Conservation (phyloP, 176 grass and related monocot genomes). For the Carex myosuroides region DNA sequence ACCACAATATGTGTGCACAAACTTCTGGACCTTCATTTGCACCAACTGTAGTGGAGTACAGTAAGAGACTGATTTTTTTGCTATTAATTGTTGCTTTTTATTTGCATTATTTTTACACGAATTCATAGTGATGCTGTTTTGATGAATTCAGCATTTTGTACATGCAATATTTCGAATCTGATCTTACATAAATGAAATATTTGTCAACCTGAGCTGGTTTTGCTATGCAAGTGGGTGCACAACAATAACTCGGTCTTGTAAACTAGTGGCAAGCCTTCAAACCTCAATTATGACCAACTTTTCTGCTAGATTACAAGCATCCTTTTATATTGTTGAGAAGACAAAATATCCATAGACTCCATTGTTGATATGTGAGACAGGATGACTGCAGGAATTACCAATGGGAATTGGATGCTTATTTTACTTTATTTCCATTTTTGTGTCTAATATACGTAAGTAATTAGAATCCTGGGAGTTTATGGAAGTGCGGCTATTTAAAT, state of each 20-base stretch:
- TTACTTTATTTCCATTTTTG: not conserved
- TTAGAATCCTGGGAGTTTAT: not conserved
- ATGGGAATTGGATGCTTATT: not conserved
- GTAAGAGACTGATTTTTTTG: conserved; percentile 51
- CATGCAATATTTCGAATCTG: not conserved
- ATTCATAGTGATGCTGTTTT: not conserved
- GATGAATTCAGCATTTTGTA: not conserved
- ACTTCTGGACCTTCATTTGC: conserved; percentile 96
- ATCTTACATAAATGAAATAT: not conserved
- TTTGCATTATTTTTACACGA: conserved; percentile 5
- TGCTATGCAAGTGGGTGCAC: not conserved
- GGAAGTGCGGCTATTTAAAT: not conserved
- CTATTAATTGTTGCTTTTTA: conserved; percentile 14
- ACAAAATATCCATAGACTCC: not conserved
- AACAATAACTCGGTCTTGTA: not conserved
- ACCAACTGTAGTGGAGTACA: conserved; percentile 98
- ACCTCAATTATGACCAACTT: not conserved
- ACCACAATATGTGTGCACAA: conserved; percentile 96
- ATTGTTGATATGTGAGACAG: not conserved
- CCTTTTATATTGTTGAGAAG: not conserved
- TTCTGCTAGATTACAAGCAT: not conserved
- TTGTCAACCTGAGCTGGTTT: not conserved
- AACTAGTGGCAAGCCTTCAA: not conserved
- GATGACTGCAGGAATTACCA: not conserved
- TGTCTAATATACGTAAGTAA: not conserved